Evolutionary conservation across 73 alveolate genomes (phyloP).

Genomic region (Paramecium primaurelia): DNA sequence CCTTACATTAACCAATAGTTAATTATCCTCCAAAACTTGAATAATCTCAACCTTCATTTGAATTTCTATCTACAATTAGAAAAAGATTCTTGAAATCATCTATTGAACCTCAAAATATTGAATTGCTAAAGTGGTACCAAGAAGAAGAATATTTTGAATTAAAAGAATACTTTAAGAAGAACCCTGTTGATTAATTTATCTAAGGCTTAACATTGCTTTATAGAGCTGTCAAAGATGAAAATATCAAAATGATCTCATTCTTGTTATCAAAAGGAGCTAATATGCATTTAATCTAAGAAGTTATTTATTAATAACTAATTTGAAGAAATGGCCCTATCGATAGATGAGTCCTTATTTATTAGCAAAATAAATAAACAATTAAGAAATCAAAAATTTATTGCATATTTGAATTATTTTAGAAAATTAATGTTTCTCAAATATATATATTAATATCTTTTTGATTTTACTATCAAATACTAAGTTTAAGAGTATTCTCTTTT

Average conservation of each 20-base stretch:
- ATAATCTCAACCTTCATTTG: not conserved
- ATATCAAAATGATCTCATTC: not conserved
- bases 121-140: not conserved
- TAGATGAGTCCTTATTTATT: not conserved
- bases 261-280: not conserved
- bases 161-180: not conserved
- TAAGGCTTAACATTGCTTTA: not conserved
- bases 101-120: not conserved
- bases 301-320: not conserved
- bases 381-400: not conserved
- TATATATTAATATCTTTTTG: not conserved
- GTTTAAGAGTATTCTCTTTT: not conserved
- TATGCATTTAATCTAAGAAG: constrained; percentile 4
- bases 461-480: not conserved
- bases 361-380: not conserved
- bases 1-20: not conserved
- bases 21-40: not conserved
- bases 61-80: not conserved
- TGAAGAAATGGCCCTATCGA: constrained; percentile 28
- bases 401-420: not conserved
- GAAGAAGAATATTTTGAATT: constrained; percentile 1
- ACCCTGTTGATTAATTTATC: not conserved
- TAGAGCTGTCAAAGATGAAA: not conserved
- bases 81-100: not conserved
- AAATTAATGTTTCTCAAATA: not conserved